phyloP scores from a whole-genome alignment of 2,329 filamentous ascomycete species.

The Fusarium haematococcum region DNA sequence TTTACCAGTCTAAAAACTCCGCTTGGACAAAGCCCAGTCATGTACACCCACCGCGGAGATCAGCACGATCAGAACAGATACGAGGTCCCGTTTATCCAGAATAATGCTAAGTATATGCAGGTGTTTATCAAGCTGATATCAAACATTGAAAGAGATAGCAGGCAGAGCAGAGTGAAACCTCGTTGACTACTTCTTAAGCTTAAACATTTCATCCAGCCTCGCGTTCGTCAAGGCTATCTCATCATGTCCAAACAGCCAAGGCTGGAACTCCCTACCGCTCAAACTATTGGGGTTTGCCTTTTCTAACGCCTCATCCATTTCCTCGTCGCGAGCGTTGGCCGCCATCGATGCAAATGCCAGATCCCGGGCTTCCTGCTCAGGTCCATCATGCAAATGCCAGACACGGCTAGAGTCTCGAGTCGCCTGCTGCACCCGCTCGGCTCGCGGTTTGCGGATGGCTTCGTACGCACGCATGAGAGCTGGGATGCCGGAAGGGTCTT shows the following conservation, averaged over 20 bases:
- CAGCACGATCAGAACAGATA: no score
- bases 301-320: not conserved
- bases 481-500: not conserved
- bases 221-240: not conserved
- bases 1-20: no score
- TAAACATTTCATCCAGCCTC: not conserved
- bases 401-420: not conserved
- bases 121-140: no score
- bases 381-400: not conserved
- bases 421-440: not conserved
- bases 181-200: not conserved
- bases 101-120: no score
- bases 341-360: not conserved
- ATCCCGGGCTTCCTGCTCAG: not conserved
- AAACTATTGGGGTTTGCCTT: not conserved
- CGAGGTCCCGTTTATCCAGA: no score
- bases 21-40: no score
- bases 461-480: not conserved
- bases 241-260: not conserved
- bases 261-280: not conserved
- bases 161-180: not conserved
- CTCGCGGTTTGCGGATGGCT: not conserved
- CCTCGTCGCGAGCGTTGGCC: not conserved
- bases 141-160: no score
- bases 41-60: no score